Base-by-base conservation (phyloP, 2,329 filamentous ascomycete genomes). In the Aspergillus eucalypticola region DNA sequence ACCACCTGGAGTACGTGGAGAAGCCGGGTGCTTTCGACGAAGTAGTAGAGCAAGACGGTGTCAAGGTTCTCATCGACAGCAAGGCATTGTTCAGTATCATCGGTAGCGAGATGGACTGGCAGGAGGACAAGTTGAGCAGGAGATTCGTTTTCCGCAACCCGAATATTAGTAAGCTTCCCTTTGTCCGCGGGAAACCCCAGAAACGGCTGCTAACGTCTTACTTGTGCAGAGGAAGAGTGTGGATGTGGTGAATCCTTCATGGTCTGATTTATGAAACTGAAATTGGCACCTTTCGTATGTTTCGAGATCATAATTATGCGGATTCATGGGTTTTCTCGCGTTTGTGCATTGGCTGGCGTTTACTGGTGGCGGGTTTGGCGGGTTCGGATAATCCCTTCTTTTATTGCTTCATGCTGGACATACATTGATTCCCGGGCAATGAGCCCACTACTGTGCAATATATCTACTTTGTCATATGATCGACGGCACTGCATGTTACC, bases 101-200 rank as follows among this genome's bases (percentile, higher is more conserved):
- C 69, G 95, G 95, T 5, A 96, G 90, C 73, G 94, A 98, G 79
- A 99, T 99, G 95, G 95, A 99, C 73, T 99, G 94, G 93, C 84
- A 94, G 10, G 93, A 98, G 78, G 95, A 98, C 70, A 96, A 96
- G 81, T 80, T 99, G 65, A 96, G 90, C 75, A 86, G 93, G 77
- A 84, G 91, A 66, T 99, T 99, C 76, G 88, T 96, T 54, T 99
- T 99, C 79, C 89, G 87, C 74, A 99, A 99, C 75, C 95, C 95
- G 2, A 99, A 99, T 73, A 98, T 98, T 74, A 99, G 93, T 96
- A 81, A 86, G 93, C 88, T 25, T 13, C 52, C 52, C 42, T 35
- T 49, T 52, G 61, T 59, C 44, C 27, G 17, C 15, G 25, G 15
- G 23, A 29, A 29, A 17, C 27, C 3, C 46, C 23, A 50, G 32